phyloP scores from a whole-genome alignment of 495 filamentous ascomycete genomes.

The Neurospora discreta region DNA sequence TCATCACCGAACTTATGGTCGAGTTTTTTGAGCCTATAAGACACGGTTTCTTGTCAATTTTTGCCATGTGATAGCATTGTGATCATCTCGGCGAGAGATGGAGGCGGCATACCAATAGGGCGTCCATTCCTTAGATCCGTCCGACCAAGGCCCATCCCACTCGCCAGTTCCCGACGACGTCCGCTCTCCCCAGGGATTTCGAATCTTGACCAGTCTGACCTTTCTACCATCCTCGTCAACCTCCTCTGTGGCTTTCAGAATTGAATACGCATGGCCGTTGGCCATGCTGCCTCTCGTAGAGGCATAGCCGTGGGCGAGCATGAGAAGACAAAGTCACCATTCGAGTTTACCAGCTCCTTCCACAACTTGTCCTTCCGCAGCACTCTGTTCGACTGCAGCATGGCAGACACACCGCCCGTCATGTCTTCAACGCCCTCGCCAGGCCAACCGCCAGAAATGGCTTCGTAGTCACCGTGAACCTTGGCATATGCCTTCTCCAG shows the following conservation, averaged over 20 bases:
- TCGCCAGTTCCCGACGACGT: conserved; percentile 34
- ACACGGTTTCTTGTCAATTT: background rate
- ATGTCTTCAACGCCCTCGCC: conserved; percentile 72
- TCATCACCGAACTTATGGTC: conserved; percentile 68
- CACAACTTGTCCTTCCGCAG: conserved; percentile 65
- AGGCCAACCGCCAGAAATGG: conserved; percentile 65
- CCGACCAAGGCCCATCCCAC: conserved; percentile 59
- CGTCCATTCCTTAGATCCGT: conserved; percentile 66
- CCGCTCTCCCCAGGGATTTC: conserved; percentile 57
- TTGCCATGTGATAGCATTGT: background rate
- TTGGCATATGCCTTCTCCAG: conserved; percentile 80
- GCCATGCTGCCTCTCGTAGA: conserved; percentile 46
- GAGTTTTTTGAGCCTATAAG: conserved; percentile 45
- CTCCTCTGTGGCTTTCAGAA: conserved; percentile 58
- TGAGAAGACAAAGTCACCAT: conserved; percentile 20
- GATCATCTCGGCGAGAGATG: background rate
- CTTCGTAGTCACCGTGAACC: conserved; percentile 46
- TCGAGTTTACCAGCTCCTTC: conserved; percentile 51
- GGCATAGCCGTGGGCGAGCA: conserved; percentile 9
- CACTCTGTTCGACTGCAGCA: conserved; percentile 43
- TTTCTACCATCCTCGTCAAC: conserved; percentile 39
- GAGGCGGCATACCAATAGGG: conserved; percentile 38
- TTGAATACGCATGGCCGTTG: conserved; percentile 63
- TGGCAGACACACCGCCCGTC: conserved; percentile 58
- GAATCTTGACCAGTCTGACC: conserved; percentile 46